Conservation (phyloP, 108 stramenopile species). For the Craspedostauros australis region DNA sequence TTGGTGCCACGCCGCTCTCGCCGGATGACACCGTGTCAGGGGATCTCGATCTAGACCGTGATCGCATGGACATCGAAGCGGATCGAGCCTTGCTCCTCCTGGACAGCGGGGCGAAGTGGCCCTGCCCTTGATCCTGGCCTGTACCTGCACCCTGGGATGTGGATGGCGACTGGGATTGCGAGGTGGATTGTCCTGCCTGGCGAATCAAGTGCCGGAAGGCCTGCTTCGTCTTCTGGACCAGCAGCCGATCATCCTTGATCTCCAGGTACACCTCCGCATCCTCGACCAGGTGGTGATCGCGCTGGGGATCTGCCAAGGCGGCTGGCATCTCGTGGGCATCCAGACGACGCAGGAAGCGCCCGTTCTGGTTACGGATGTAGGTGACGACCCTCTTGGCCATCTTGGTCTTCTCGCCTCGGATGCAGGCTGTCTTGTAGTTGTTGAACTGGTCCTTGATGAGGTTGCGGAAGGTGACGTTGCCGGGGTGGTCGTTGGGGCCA, state of each 20-base stretch:
- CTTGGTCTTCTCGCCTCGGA: conserved; percentile 13
- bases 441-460: conserved; percentile 4
- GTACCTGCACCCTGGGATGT: too few relatives aligned
- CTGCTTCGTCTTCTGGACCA: conserved; percentile 18
- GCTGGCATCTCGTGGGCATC: conserved; percentile 1
- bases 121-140: too few relatives aligned
- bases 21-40: too few relatives aligned
- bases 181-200: too few relatives aligned
- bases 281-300: neutral
- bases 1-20: too few relatives aligned
- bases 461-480: conserved; percentile 20
- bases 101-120: too few relatives aligned
- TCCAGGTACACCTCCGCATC: conserved; percentile 7
- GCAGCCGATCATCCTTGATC: conserved; percentile 6
- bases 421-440: conserved; percentile 2
- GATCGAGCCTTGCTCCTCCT: too few relatives aligned
- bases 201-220: conserved; percentile 15
- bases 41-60: too few relatives aligned
- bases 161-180: too few relatives aligned
- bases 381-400: conserved; percentile 2
- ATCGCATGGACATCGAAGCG: too few relatives aligned
- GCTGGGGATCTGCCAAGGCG: too few relatives aligned
- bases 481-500: conserved; percentile 17
- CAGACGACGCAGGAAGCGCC: conserved; percentile 9
- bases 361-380: conserved; percentile 10